These are phyloP conservation scores for Xerocomellus intermedius DNA, from an alignment of 768 basidiomycete genomes.

Conservation along the genomic window DNA sequence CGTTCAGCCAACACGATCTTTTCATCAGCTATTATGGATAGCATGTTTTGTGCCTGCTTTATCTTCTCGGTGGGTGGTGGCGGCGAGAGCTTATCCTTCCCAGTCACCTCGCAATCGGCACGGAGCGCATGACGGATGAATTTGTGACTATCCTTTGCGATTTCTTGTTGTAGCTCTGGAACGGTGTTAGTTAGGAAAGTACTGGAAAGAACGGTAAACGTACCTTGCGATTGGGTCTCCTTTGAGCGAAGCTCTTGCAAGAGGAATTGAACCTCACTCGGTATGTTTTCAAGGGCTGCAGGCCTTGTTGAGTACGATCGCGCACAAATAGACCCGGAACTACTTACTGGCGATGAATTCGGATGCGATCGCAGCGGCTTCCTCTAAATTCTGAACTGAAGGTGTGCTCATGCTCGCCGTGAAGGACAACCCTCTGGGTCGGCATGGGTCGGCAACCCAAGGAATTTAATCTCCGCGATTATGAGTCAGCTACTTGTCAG, in stretches of 20 bases:
- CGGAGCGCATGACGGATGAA: constrained; percentile 45
- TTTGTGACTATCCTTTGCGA: constrained; percentile 42
- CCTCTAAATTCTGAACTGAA: constrained; percentile 42
- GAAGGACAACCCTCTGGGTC: neutral
- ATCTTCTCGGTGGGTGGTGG: constrained; percentile 32
- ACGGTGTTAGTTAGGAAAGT: neutral
- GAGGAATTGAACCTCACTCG: constrained; percentile 46
- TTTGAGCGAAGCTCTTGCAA: constrained; percentile 48
- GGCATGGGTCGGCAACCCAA: constrained; percentile 16
- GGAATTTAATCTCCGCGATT: constrained; percentile 22
- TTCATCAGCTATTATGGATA: constrained; percentile 38
- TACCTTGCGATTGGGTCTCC: constrained; percentile 44
- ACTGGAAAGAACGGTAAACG: neutral
- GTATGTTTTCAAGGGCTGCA: constrained; percentile 50
- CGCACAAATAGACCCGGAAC: neutral
- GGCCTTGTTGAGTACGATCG: neutral
- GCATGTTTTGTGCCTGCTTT: constrained; percentile 26
- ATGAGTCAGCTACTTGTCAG: constrained; percentile 1
- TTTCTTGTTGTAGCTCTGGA: constrained; percentile 43
- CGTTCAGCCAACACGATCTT: constrained; percentile 45
- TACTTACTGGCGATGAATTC: constrained; percentile 49
- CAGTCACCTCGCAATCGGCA: constrained; percentile 20
- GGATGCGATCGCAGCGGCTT: constrained; percentile 47
- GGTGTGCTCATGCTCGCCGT: constrained; percentile 30
- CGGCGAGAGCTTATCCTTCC: constrained; percentile 35